phyloP scores from a whole-genome alignment of 495 filamentous ascomycete genomes.

The Hypomontagnella monticulosa region DNA sequence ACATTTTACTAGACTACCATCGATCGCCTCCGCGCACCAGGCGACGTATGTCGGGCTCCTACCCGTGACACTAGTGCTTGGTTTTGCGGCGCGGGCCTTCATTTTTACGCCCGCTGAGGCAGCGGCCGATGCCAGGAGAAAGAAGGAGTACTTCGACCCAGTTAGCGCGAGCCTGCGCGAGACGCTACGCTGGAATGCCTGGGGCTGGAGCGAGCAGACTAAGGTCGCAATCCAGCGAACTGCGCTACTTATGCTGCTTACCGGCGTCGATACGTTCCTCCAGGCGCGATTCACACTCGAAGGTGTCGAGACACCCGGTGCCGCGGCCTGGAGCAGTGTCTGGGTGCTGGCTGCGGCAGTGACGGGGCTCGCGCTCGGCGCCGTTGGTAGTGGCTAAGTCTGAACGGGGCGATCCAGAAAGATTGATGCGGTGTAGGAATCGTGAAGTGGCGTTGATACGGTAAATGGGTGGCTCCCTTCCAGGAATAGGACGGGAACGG shows the following conservation, averaged over 20 bases:
- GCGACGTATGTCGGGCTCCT: slow-evolving; percentile 65
- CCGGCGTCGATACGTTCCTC: slow-evolving; percentile 70
- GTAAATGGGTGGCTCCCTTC: slow-evolving; percentile 52
- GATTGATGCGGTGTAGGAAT: not conserved
- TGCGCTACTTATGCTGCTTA: slow-evolving; percentile 63
- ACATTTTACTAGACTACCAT: slow-evolving; percentile 74
- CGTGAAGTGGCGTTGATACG: slow-evolving; percentile 42
- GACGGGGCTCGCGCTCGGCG: slow-evolving; percentile 65
- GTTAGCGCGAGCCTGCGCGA: slow-evolving; percentile 62
- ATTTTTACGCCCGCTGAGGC: slow-evolving; percentile 76
- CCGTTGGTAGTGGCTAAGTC: slow-evolving; percentile 61
- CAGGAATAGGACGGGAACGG: too few species aligned
- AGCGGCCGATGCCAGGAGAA: slow-evolving; percentile 37
- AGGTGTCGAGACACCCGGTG: slow-evolving; percentile 73
- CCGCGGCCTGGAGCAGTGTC: slow-evolving; percentile 71
- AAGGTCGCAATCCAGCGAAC: slow-evolving; percentile 74
- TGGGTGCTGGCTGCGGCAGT: slow-evolving; percentile 72
- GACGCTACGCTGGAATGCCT: slow-evolving; percentile 70
- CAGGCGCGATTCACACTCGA: slow-evolving; percentile 68
- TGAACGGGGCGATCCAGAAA: not conserved
- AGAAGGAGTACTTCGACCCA: slow-evolving; percentile 58
- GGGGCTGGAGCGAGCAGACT: slow-evolving; percentile 68
- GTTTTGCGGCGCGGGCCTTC: slow-evolving; percentile 74
- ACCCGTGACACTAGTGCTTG: slow-evolving; percentile 63
- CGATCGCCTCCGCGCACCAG: slow-evolving; percentile 69